Evolutionary conservation across 192 early-diverging fungal genomes (phyloP).

Genomic region (Umbelopsis sp.): DNA sequence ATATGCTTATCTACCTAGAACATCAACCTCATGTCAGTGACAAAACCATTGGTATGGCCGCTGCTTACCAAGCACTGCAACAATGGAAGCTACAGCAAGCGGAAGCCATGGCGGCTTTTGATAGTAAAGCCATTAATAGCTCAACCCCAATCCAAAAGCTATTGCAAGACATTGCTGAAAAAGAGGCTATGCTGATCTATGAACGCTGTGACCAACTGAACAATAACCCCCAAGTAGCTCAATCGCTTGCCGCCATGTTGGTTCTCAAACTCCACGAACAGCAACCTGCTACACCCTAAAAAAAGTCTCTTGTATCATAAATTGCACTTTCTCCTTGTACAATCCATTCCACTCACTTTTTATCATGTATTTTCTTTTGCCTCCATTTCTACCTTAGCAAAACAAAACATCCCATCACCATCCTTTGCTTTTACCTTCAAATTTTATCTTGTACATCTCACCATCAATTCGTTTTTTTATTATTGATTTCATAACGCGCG

Average conservation of each 20-base stretch:
- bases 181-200: conserved; percentile 8
- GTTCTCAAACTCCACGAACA: conserved; percentile 34
- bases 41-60: conserved; percentile 40
- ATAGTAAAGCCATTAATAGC: not conserved
- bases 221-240: conserved; percentile 26
- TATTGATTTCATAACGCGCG: no score
- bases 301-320: not conserved
- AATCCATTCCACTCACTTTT: no score
- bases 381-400: not conserved
- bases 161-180: conserved; percentile 1
- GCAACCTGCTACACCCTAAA: conserved; percentile 28
- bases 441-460: no score
- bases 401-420: no score
- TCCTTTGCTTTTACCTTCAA: no score
- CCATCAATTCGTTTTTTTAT: no score
- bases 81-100: conserved; percentile 30
- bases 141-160: not conserved
- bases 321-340: not conserved
- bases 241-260: conserved; percentile 25
- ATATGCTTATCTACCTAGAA: conserved; percentile 26
- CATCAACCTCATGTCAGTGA: conserved; percentile 33
- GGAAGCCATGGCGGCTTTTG: conserved; percentile 9
- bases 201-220: conserved; percentile 20
- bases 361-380: conserved; percentile 1
- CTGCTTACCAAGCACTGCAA: conserved; percentile 38